Percentiles rank a stretch among this genome's conserved stretches.
phyloP scores from a whole-genome alignment of 352 stramenopile genomes.

The Phytophthora foliorum region DNA sequence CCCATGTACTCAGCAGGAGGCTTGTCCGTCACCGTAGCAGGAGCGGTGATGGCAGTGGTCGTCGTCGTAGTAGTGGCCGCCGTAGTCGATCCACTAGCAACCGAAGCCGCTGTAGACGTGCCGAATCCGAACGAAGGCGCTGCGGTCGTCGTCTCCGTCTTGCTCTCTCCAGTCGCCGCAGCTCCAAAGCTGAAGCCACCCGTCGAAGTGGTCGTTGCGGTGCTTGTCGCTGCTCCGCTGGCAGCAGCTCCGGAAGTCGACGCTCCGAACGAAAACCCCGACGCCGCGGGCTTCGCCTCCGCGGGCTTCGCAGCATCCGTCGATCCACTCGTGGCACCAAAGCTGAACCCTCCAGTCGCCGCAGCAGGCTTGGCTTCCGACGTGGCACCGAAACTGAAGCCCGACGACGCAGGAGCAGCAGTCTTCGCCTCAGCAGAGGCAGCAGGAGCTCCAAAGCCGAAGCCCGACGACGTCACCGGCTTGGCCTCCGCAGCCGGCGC shows the following conservation, averaged over 20 bases:
- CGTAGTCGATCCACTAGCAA: constrained; percentile 29
- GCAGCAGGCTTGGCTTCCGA: constrained; percentile 27
- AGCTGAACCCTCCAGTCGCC: constrained; percentile 38
- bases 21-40: constrained; percentile 62
- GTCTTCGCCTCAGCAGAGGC: constrained; percentile 19
- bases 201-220: constrained; percentile 23
- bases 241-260: constrained; percentile 15
- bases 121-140: constrained; percentile 40
- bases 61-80: constrained; percentile 26
- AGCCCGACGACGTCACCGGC: constrained; percentile 20
- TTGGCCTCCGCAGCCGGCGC: constrained; percentile 25
- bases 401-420: constrained; percentile 6
- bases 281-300: constrained; percentile 29
- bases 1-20: constrained; percentile 88
- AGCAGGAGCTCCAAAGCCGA: constrained; percentile 29
- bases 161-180: constrained; percentile 35
- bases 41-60: constrained; percentile 40
- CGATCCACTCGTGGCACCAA: constrained; percentile 19
- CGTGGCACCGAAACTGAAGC: constrained; percentile 32
- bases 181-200: constrained; percentile 58
- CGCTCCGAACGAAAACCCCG: constrained; percentile 47
- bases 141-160: constrained; percentile 34
- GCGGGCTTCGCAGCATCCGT: constrained; percentile 19
- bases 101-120: constrained; percentile 34
- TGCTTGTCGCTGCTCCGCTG: constrained; percentile 9